These are phyloP conservation scores for Betula pendula DNA, from an alignment of 306 rosid genomes.

Conservation along the genomic window DNA sequence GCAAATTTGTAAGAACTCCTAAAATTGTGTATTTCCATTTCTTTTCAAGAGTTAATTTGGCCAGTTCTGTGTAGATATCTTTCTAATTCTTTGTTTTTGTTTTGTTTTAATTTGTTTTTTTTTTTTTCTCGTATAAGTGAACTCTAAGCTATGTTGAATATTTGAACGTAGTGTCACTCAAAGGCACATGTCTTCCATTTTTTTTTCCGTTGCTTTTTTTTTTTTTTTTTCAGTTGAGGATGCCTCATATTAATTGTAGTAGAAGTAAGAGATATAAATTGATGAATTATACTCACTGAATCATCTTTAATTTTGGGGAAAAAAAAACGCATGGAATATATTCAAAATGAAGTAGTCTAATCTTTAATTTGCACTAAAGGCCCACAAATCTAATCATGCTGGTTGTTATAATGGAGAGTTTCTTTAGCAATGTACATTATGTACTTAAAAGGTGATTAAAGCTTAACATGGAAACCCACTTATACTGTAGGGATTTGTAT, in stretches of 20 bases:
- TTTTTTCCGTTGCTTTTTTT: not conserved
- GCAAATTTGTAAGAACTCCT: too few relatives aligned
- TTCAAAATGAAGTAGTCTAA: slow-evolving; percentile 1
- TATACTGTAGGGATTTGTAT: slow-evolving; percentile 28
- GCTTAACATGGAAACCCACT: slow-evolving; percentile 42
- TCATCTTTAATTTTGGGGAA: slow-evolving; percentile 1
- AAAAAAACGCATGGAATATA: not conserved
- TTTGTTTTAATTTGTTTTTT: not conserved
- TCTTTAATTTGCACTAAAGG: slow-evolving; percentile 38
- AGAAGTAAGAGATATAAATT: not conserved
- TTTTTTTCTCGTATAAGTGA: not conserved
- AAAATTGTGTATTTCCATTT: too few relatives aligned
- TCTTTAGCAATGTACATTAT: slow-evolving; percentile 42
- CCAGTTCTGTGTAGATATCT: too few relatives aligned
- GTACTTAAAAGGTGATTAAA: slow-evolving; percentile 48
- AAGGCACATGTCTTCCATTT: too few relatives aligned
- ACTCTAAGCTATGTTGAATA: too few relatives aligned
- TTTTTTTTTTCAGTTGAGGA: too few relatives aligned
- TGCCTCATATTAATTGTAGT: not conserved
- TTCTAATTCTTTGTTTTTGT: too few relatives aligned
- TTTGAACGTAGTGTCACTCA: too few relatives aligned
- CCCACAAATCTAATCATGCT: slow-evolving; percentile 88
- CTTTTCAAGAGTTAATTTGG: too few relatives aligned
- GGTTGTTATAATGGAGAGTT: slow-evolving; percentile 74
- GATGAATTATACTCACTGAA: slow-evolving; percentile 10